phyloP scores from a whole-genome alignment of 192 early-diverging fungal species.

The Chytriomyces sp. region DNA sequence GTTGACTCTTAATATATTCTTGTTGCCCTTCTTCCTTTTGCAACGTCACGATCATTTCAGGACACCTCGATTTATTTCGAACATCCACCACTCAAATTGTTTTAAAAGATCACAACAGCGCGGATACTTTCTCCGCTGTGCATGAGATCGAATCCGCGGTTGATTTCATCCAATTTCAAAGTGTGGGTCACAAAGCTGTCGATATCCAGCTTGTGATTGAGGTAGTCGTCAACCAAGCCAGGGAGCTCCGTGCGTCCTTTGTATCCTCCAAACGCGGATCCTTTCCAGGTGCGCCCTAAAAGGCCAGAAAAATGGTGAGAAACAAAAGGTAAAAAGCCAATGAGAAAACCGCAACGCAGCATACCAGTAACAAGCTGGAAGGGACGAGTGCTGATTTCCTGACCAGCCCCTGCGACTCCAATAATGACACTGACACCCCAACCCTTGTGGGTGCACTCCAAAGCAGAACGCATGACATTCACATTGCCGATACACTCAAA shows the following conservation, averaged over 20 bases:
- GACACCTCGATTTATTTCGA: background rate
- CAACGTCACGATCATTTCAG: no score
- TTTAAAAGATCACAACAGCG: constrained; percentile 42
- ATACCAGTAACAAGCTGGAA: constrained; percentile 93
- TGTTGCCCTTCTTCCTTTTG: no score
- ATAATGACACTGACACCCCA: constrained; percentile 90
- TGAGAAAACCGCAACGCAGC: background rate
- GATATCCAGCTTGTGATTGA: constrained; percentile 83
- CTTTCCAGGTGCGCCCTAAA: constrained; percentile 89
- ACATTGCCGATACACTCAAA: constrained; percentile 96
- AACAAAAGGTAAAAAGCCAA: background rate
- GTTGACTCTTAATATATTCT: no score
- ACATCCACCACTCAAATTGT: background rate
- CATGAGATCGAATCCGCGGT: constrained; percentile 94
- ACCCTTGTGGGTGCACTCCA: constrained; percentile 78
- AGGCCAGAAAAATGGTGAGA: constrained; percentile 7
- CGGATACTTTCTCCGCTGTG: constrained; percentile 63
- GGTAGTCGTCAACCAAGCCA: constrained; percentile 83
- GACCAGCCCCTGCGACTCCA: constrained; percentile 89
- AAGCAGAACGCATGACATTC: constrained; percentile 90
- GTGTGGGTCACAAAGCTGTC: constrained; percentile 89
- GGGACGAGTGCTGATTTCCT: constrained; percentile 92
- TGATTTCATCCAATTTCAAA: constrained; percentile 82
- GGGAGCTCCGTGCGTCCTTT: constrained; percentile 93
- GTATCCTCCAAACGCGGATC: constrained; percentile 95